Evolutionary conservation across 495 filamentous ascomycete species (phyloP), one percentile per base, ranked within the genome.

Genomic region (Penicillium malachiteum): DNA sequence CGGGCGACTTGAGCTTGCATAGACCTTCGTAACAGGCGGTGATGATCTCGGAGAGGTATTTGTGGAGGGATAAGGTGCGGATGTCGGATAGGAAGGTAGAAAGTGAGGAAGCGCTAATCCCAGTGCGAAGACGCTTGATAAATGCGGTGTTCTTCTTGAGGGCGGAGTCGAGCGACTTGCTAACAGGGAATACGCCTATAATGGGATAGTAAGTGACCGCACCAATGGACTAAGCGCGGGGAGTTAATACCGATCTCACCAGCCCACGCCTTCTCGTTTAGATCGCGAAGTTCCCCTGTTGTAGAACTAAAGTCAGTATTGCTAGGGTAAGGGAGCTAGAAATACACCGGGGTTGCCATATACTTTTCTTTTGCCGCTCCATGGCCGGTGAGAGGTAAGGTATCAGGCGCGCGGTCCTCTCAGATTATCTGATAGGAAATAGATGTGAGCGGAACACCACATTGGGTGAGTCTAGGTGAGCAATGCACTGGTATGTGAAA

Each of bases 61-160:
- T 97, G 78, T 94, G 90, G 32, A 99, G 83, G 51, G 93, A 97
- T 7, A 97, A 80, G 43, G 92, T 91, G 55, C 89, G 87, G 60
- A 96, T 90, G 64, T 99, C 94, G 67, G 95, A 86, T 39, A 97
- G 71, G 71, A 97, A 95, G 53, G 91, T 91, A 50, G 82, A 77
- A 39, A 90, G 81, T 42, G 88, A 87, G 47, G 90, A 80, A 46
- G 89, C 77, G 54, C 84, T 91, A 56, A 97, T 87, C 39, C 91
- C 89, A 30, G 94, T 96, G 35, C 94, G 90, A 34, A 97, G 80
- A 50, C 95, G 88, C 72, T 96, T 97, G 70, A 99, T 99, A 71
- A 97, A 97, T 54, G 93, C 92, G 11, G 94, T 99, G 65, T 99
- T 99, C 74, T 97, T 99, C 79, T 96, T 97, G 63, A 99, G 81